phyloP scores from a whole-genome alignment of 306 rosid species.

The Vicia sativa region DNA sequence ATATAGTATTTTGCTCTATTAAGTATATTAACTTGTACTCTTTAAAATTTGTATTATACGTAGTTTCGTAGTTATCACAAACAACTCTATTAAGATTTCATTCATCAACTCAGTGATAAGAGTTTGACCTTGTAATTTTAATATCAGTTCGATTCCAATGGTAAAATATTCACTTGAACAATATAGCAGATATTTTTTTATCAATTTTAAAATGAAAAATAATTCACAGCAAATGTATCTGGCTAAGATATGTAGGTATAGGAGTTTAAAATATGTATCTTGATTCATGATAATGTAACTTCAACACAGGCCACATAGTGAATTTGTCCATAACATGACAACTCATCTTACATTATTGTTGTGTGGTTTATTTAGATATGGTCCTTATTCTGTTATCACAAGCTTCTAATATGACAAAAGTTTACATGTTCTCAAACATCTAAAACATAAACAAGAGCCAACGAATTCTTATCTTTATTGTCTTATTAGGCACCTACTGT shows the following conservation, averaged over 20 bases:
- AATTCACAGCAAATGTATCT: no score
- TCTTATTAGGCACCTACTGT: background rate
- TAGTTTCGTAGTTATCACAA: no score
- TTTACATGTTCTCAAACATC: conserved; percentile 23
- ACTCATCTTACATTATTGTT: conserved; percentile 25
- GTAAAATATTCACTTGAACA: no score
- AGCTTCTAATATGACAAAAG: conserved; percentile 37
- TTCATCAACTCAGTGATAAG: no score
- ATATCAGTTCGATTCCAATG: no score
- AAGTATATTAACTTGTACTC: no score
- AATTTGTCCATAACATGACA: conserved; percentile 32
- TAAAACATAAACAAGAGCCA: conserved; percentile 26
- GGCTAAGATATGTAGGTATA: conserved; percentile 13
- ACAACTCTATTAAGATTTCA: no score
- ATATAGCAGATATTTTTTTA: no score
- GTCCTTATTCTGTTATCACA: conserved; percentile 25
- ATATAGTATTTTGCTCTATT: no score
- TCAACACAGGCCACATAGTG: conserved; percentile 30
- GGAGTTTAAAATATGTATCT: conserved; percentile 7
- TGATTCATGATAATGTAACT: conserved; percentile 36
- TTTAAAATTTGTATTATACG: no score
- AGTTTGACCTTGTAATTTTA: no score
- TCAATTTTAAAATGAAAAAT: no score
- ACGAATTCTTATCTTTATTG: conserved; percentile 36
- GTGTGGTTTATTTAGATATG: conserved; percentile 39